Evolutionary conservation across 306 rosid species (phyloP), one percentile per base, ranked within the genome.

Genomic region (Begonia loranthoides): DNA sequence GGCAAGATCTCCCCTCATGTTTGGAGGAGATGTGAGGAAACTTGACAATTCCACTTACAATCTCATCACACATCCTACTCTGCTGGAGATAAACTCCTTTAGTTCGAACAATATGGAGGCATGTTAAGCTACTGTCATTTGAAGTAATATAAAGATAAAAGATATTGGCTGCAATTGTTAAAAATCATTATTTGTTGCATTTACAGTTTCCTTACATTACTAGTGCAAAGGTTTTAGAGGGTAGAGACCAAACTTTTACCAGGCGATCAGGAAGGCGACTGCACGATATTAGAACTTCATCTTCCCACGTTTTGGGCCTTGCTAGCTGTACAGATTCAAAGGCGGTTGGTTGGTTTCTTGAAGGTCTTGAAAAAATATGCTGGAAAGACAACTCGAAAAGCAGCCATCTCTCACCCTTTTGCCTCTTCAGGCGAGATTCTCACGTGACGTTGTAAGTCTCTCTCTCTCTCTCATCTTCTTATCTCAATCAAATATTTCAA

Each of bases 1-100:
- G 70, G 83, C 99, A 43, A 90, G 74, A 72, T 90, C 99, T 78
- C 99, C 99, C 57, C 78, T 86, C 55, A 90, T 86, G 94, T 90
- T 55, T 72, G 99, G 99, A 21, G 99, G 99, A 52, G 95, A 90
- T 76, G 61, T 86, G 73, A 74, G 95, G 63, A 78, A 73, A 41
- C 69, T 86, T 4, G 80, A 86, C 56, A 43, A 70, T 15, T 6
- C 51, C 39, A 78, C 94, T 24, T 72, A 44, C 43, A 62, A 60
- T 50, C 45, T 86, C 58, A 71, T 90, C 63, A 78, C 86, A 8
- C 70, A 82, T 65, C 92, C 95, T 44, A 78, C 68, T 36, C 46
- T 90, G 65, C 75, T 86, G 65, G 92, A 80, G 75, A 86, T 90
- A 48, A 72, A 90, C 70, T 62, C 49, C 50, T 82, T 72, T 62